A percentile compares a stretch with the other conserved stretches of the same genome.
phyloP scores from a whole-genome alignment of 2,329 filamentous ascomycete genomes.

The Colletotrichum truncatum region DNA sequence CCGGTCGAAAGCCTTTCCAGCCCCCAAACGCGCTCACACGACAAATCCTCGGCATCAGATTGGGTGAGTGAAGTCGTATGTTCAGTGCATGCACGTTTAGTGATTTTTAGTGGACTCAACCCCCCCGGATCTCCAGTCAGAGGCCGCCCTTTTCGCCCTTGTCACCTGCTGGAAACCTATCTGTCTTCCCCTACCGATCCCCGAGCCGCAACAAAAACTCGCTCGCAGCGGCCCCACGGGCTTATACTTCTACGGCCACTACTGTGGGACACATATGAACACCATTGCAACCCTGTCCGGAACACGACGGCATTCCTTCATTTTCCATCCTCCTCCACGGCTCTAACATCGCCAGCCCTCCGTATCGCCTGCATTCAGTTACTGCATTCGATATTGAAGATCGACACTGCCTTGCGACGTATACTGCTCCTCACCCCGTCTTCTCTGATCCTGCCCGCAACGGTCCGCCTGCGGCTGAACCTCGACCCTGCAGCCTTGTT shows the following conservation, averaged over 20 bases:
- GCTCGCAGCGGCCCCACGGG: constrained; percentile 29
- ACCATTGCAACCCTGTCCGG: constrained; percentile 31
- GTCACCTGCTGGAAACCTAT: constrained; percentile 6
- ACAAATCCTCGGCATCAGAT: constrained; percentile 22
- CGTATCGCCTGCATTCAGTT: constrained; percentile 2
- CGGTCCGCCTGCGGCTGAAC: constrained; percentile 15
- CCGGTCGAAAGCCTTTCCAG: constrained; percentile 7
- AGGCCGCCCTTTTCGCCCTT: constrained; percentile 13
- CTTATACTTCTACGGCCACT: constrained; percentile 11
- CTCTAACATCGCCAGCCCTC: constrained; percentile 11
- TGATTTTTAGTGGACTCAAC: constrained; percentile 25
- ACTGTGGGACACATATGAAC: constrained; percentile 31
- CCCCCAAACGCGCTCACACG: constrained; percentile 23
- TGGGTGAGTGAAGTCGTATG: constrained; percentile 19
- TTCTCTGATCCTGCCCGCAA: not conserved
- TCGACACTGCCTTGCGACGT: not conserved
- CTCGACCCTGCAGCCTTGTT: constrained; percentile 22
- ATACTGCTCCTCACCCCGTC: not conserved
- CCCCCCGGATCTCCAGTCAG: constrained; percentile 24
- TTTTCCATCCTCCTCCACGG: constrained; percentile 25
- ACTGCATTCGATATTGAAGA: not conserved
- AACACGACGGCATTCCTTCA: constrained; percentile 29
- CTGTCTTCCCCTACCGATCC: constrained; percentile 15
- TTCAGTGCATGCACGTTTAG: constrained; percentile 25
- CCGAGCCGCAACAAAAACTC: constrained; percentile 19